Conservation (phyloP, 139 green algal genomes). For the Closterium sp. region DNA sequence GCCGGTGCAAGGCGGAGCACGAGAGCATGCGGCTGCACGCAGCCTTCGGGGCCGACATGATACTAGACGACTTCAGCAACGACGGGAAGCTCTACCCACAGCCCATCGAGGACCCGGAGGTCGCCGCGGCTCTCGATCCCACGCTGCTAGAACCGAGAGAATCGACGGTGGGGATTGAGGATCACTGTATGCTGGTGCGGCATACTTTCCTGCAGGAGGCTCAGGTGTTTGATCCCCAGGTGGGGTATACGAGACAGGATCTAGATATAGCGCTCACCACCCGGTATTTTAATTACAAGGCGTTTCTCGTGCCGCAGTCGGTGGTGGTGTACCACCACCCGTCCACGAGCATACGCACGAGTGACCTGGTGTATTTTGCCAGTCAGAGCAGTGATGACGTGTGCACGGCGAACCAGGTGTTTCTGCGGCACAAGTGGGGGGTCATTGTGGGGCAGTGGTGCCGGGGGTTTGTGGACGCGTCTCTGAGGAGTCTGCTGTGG, state of each 20-base stretch:
- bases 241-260: constrained; percentile 6
- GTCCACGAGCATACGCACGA: neutral
- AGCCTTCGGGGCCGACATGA: neutral
- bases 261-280: constrained; percentile 1
- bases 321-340: constrained; percentile 16
- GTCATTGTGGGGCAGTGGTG: constrained; percentile 17
- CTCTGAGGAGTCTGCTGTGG: neutral
- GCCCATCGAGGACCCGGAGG: neutral
- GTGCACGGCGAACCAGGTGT: constrained; percentile 8
- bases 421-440: constrained; percentile 28
- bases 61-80: constrained; percentile 18
- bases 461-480: constrained; percentile 11
- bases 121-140: neutral
- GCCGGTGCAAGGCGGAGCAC: neutral
- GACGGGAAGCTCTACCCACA: constrained; percentile 18
- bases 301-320: constrained; percentile 20
- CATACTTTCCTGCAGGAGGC: constrained; percentile 1
- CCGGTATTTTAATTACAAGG: neutral
- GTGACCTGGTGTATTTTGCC: neutral
- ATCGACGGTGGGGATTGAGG: neutral
- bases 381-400: constrained; percentile 6
- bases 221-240: neutral
- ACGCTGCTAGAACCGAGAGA: neutral
- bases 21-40: constrained; percentile 8
- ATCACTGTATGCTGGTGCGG: constrained; percentile 18